These are phyloP conservation scores for Psilocybe subaeruginosa DNA, from an alignment of 768 basidiomycete genomes.

Conservation along the genomic window DNA sequence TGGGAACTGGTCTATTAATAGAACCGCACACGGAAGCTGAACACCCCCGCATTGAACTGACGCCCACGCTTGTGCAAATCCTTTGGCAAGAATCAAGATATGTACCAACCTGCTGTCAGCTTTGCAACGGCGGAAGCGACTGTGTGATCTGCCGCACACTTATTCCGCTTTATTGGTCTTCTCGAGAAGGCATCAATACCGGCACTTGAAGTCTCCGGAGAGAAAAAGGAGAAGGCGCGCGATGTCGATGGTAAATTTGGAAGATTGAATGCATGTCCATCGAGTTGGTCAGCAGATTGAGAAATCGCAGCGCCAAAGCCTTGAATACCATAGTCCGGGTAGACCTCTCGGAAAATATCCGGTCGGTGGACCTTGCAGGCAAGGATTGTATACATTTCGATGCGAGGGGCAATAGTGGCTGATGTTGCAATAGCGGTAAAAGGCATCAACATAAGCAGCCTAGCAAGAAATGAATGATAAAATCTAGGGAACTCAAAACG, in stretches of 20 bases:
- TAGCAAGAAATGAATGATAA: constrained; percentile 28
- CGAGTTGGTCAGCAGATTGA: not conserved
- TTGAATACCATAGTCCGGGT: constrained; percentile 16
- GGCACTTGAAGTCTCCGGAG: not conserved
- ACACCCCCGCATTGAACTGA: not conserved
- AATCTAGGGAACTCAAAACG: not conserved
- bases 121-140: constrained; percentile 75
- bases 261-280: not conserved
- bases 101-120: constrained; percentile 57
- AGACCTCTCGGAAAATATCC: constrained; percentile 41
- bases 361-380: constrained; percentile 71
- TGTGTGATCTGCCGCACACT: constrained; percentile 69
- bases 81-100: constrained; percentile 14
- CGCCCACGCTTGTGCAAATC: not conserved
- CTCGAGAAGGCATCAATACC: not conserved
- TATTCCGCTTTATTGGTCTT: constrained; percentile 16
- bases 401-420: constrained; percentile 66
- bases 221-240: not conserved
- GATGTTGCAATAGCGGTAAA: constrained; percentile 57
- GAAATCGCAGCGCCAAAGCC: constrained; percentile 6
- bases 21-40: not conserved
- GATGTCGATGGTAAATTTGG: not conserved
- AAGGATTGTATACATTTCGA: constrained; percentile 74
- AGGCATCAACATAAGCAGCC: constrained; percentile 60
- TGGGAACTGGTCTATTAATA: not conserved